Conservation (phyloP, 208 protist genomes). For the Leishmania tropica region DNA sequence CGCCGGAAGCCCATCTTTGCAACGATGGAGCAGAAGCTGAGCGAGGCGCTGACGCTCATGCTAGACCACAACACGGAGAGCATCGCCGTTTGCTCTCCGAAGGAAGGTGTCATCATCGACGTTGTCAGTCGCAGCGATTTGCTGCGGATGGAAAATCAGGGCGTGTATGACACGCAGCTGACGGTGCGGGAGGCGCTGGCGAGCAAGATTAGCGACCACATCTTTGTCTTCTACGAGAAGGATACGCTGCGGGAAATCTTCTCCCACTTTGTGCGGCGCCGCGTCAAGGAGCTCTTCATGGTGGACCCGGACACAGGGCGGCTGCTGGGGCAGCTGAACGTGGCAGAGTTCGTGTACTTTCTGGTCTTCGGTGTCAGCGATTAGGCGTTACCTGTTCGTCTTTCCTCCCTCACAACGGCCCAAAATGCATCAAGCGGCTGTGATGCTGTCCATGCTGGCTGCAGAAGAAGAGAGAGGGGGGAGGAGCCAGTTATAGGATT, state of each 20-base stretch:
- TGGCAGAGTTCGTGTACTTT: constrained; percentile 77
- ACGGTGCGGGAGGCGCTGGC: constrained; percentile 77
- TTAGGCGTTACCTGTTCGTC: neutral
- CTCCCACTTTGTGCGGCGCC: constrained; percentile 78
- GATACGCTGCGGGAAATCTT: constrained; percentile 84
- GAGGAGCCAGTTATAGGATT: neutral
- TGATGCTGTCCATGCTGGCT: neutral
- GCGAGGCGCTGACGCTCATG: constrained; percentile 76
- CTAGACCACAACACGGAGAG: constrained; percentile 67
- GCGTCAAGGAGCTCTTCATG: constrained; percentile 88
- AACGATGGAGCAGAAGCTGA: constrained; percentile 70
- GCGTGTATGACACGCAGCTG: constrained; percentile 86
- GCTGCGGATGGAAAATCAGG: constrained; percentile 87
- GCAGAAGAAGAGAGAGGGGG: neutral
- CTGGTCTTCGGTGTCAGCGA: constrained; percentile 59
- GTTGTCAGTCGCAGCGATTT: constrained; percentile 84
- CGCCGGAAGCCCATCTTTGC: constrained; percentile 57
- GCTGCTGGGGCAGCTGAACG: constrained; percentile 77
- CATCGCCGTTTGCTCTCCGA: constrained; percentile 62
- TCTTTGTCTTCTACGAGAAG: constrained; percentile 79
- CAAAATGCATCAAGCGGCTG: neutral
- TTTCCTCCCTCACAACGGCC: neutral
- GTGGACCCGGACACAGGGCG: constrained; percentile 76
- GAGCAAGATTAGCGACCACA: constrained; percentile 48
- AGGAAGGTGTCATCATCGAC: constrained; percentile 67